These are phyloP conservation scores for Fraxinus velutina DNA, from an alignment of 305 asterid species.

Conservation along the genomic window DNA sequence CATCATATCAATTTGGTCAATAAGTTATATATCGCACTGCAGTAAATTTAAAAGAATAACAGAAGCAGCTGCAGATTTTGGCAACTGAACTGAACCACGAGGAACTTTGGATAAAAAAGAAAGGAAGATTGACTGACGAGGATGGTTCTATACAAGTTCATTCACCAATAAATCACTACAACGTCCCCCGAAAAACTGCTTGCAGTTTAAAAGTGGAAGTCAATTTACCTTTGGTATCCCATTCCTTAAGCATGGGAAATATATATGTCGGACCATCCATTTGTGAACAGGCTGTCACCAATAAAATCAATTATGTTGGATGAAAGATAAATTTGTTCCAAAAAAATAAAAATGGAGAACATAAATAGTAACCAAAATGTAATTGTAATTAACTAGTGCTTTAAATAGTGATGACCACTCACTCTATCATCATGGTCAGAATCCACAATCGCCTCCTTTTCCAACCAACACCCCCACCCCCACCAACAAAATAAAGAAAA, in stretches of 20 bases:
- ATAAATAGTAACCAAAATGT: conserved; percentile 2
- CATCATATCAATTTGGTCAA: neutral
- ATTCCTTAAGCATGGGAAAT: conserved; percentile 84
- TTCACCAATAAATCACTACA: neutral
- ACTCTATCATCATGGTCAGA: conserved; percentile 5
- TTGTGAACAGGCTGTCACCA: conserved; percentile 92
- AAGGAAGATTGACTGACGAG: neutral
- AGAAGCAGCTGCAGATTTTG: neutral
- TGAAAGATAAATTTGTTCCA: neutral
- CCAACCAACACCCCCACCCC: neutral
- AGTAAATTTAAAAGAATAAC: neutral
- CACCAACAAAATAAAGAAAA: conserved; percentile 4
- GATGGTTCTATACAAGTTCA: neutral
- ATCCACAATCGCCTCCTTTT: neutral
- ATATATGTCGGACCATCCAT: conserved; percentile 97
- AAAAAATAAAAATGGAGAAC: conserved; percentile 19
- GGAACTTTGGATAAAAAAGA: neutral
- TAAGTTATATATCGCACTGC: neutral
- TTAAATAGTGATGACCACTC: neutral
- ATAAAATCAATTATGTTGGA: conserved; percentile 18
- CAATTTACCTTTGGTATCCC: conserved; percentile 84
- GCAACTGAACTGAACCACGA: neutral
- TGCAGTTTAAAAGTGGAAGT: conserved; percentile 1
- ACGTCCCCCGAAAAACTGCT: neutral
- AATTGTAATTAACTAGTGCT: neutral